These are phyloP conservation scores for Ogataea chonburiensis DNA, from an alignment of 805 yeast genomes.

Conservation along the genomic window DNA sequence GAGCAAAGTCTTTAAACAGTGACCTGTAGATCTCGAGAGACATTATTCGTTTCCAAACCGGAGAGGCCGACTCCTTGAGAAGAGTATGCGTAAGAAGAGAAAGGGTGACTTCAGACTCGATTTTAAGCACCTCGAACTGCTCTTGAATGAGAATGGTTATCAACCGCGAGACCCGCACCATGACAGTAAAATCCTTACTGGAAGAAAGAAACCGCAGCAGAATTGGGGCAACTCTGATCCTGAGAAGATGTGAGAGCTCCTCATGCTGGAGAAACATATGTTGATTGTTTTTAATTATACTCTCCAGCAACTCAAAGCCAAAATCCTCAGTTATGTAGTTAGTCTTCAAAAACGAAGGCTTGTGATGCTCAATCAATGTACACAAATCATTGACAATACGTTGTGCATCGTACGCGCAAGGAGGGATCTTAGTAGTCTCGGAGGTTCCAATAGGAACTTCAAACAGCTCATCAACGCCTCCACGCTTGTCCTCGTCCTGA, in stretches of 20 bases:
- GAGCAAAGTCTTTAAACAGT: conserved; percentile 53
- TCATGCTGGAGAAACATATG: conserved; percentile 51
- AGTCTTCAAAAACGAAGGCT: conserved; percentile 53
- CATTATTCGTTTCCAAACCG: conserved; percentile 71
- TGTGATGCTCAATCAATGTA: conserved; percentile 56
- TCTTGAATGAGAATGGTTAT: conserved; percentile 60
- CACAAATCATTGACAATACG: conserved; percentile 73
- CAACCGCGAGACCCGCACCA: conserved; percentile 74
- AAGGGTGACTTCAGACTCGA: conserved; percentile 80
- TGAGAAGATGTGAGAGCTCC: conserved; percentile 65
- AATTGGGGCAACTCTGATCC: conserved; percentile 73
- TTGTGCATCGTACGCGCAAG: conserved; percentile 66
- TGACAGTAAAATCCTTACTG: conserved; percentile 60
- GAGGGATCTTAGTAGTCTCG: conserved; percentile 42
- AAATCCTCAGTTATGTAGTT: conserved; percentile 57
- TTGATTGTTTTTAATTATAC: conserved; percentile 64
- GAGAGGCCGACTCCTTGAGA: conserved; percentile 52
- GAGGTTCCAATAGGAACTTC: conserved; percentile 48
- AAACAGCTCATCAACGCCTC: conserved; percentile 22
- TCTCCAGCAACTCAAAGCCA: conserved; percentile 82
- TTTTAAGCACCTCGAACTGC: conserved; percentile 58
- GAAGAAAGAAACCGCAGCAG: conserved; percentile 63
- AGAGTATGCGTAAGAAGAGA: conserved; percentile 72
- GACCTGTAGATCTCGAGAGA: conserved; percentile 71
- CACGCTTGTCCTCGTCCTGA: conserved; percentile 38